Evolutionary conservation across 225 moss, liverwort and hornwort genomes (phyloP), one percentile per base, ranked within the genome.

Genomic region (Marchantia paleacea): DNA sequence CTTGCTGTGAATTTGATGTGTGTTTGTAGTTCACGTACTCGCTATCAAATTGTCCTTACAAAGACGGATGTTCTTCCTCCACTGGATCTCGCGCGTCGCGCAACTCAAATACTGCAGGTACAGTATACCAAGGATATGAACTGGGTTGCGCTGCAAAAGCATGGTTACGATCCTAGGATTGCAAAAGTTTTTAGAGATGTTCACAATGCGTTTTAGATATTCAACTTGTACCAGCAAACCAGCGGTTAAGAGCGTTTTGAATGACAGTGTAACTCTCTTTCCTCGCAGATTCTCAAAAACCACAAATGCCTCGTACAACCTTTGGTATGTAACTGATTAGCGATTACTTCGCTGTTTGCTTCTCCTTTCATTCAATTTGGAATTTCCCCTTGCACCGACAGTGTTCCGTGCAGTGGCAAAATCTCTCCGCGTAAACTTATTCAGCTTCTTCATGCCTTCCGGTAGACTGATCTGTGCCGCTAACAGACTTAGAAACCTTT

Each of bases 21-120:
- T 60, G 29, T 78, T 78, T 83, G 49, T 83, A 97, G 94, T 88
- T 89, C 93, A 26, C 88, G 89, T 26, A 94, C 93, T 65, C 85
- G 86, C 57, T 94, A 86, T 73, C 97, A 97, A 83, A 81, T 97
- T 54, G 92, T 95, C 52, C 86, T 97, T 50, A 97, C 97, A 52
- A 95, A 97, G 87, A 91, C 97, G 24, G 94, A 97, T 70, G 73
- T 87, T 25, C 88, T 97, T 50, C 77, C 93, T 80, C 97, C 97
- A 10, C 47, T 88, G 72, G 94, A 97, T 82, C 91, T 97, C 78
- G 97, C 94, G 60, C 94, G 94, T 70, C 93, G 91, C 55, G 92
- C 94, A 53, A 94, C 93, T 50, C 93, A 93, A 72, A 90, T 97
- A 77, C 91, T 92, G 80, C 83, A 92, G 90, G 97, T 94, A 72